phyloP scores from a whole-genome alignment of 257 asterid genomes.

The Vinca minor region DNA sequence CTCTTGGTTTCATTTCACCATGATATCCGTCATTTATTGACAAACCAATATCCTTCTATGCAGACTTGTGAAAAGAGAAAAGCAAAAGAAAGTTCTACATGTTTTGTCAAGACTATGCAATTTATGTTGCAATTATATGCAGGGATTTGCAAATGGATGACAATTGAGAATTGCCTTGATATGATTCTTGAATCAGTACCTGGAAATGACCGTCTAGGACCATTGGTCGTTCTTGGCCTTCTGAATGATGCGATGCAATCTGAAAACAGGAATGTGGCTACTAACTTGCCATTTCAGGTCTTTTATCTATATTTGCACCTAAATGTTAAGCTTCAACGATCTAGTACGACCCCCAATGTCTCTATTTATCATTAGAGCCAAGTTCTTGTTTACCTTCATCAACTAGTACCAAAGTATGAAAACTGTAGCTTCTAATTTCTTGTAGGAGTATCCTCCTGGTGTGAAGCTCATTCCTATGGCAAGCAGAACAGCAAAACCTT shows the following conservation, averaged over 20 bases:
- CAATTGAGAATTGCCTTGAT: conserved; percentile 38
- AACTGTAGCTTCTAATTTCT: conserved; percentile 11
- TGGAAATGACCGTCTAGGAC: conserved; percentile 66
- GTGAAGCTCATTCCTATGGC: conserved; percentile 75
- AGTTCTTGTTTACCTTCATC: not conserved
- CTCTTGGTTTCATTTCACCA: no score
- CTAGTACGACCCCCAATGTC: not conserved
- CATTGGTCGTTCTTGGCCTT: conserved; percentile 58
- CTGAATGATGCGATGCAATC: conserved; percentile 39
- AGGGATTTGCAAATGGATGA: conserved; percentile 76
- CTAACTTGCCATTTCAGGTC: conserved; percentile 64
- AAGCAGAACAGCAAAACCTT: conserved; percentile 86
- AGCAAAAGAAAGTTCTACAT: not conserved
- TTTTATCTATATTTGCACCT: not conserved
- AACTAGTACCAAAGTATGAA: conserved; percentile 1
- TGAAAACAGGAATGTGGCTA: conserved; percentile 37
- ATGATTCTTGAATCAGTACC: conserved; percentile 55
- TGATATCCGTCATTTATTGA: no score
- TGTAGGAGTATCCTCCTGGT: conserved; percentile 89
- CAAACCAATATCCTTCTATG: no score
- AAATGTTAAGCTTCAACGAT: not conserved
- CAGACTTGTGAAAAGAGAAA: no score
- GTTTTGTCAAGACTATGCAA: no score
- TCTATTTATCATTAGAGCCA: not conserved
- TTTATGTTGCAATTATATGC: conserved; percentile 20